Evolutionary conservation across 73 alveolate species (phyloP), one percentile per base, ranked within the genome.

Genomic region (Paramecium primaurelia): DNA sequence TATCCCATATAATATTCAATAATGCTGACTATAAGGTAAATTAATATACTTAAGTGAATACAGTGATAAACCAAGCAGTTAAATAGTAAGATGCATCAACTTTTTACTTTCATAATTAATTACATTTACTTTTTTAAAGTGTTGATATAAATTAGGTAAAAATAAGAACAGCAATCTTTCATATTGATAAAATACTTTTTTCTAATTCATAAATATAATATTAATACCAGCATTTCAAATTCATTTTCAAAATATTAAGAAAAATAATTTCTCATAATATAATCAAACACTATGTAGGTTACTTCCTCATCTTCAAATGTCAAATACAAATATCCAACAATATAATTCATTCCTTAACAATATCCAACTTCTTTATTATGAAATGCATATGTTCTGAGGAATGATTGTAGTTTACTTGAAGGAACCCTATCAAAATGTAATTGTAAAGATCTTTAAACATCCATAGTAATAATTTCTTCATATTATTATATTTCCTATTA

Each of bases 271-370:
- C 95, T 93, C 85, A 98, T 92, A 38, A 97, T 84, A 47, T 95
- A 93, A 71, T 90, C 93, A 96, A 95, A 96, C n/a, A 96, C 95
- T 60, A 96, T 96, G 86, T 97, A 98, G 3, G 98, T 96, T 45
- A 86, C 95, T 18, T 92, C 96, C 89, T 98, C 99, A 68, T 97
- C 96, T 54, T 93, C 92, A 75, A 95, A 94, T 40, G 97, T 86
- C 38, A 95, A 71, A 92, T 96, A 97, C 38, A 98, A 92, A 92
- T 97, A 97, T 2, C 99, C 99, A 47, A 98, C 99, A 18, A 98
- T 92, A 91, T 97, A 98, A 88, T 98, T 98, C 99, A 98, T 98
- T 16, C 99, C 99, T 93, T 98, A 97, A 94, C 99, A 97, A 86
- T 98, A 98, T 54, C 97, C 98, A 1, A 97, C 85, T 36, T 96